Evolutionary conservation across 441 rosid genomes (phyloP).

Genomic region (Populus hybrid): DNA sequence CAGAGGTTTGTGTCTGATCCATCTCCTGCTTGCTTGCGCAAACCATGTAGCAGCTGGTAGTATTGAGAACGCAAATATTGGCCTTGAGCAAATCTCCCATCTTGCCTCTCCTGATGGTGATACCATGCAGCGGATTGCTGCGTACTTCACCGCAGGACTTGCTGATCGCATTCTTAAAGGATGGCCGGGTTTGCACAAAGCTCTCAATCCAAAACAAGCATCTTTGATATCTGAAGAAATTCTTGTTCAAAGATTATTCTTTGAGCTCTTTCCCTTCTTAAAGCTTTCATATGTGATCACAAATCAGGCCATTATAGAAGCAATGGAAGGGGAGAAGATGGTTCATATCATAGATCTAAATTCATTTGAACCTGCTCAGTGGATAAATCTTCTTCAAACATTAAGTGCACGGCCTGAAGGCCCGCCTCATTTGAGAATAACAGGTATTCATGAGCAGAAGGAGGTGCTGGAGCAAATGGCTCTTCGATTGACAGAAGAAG

Average conservation of each 20-base stretch:
- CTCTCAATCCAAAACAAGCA: conserved; percentile 55
- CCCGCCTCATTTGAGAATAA: conserved; percentile 70
- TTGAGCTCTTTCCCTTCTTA: conserved; percentile 65
- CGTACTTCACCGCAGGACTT: conserved; percentile 67
- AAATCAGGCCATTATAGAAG: conserved; percentile 63
- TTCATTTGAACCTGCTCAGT: conserved; percentile 65
- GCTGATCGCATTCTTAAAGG: conserved; percentile 62
- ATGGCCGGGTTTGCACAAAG: conserved; percentile 68
- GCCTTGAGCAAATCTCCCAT: conserved; percentile 59
- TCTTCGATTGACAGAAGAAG: conserved; percentile 49
- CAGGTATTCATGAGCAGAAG: conserved; percentile 62
- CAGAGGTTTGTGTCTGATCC: conserved; percentile 60
- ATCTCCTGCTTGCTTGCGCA: conserved; percentile 51
- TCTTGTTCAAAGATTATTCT: conserved; percentile 52
- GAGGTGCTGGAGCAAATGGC: conserved; percentile 70
- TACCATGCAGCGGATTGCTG: conserved; percentile 66
- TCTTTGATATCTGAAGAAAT: conserved; percentile 42
- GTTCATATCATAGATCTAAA: conserved; percentile 64
- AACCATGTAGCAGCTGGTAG: conserved; percentile 57
- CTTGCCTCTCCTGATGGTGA: conserved; percentile 71
- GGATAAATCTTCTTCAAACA: conserved; percentile 65
- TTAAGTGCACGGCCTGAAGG: conserved; percentile 61
- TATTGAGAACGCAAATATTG: conserved; percentile 53
- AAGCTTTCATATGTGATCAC: conserved; percentile 59
- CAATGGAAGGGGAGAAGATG: conserved; percentile 71